Percentiles rank a stretch among this genome's conserved stretches.
Evolutionary conservation across 805 yeast species (phyloP).

Genomic region (Candida pini): DNA sequence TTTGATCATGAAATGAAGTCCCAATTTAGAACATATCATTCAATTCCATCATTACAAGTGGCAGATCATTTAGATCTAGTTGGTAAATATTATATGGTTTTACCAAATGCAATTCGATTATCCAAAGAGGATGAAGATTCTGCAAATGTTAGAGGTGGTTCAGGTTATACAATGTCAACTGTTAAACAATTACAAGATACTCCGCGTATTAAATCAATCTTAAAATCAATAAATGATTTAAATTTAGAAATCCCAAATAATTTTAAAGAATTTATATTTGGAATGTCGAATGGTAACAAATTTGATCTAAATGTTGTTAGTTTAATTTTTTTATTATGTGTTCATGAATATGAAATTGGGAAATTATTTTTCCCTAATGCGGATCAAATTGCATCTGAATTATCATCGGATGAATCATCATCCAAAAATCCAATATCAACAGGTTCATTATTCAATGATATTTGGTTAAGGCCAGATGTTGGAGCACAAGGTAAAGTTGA

Average conservation of each 20-base stretch:
- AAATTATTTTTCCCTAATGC: constrained; percentile 22
- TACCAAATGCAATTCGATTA: constrained; percentile 10
- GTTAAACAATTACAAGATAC: constrained; percentile 90
- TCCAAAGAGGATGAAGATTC: constrained; percentile 17
- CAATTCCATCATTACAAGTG: constrained; percentile 84
- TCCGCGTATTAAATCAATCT: constrained; percentile 82
- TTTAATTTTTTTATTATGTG: constrained; percentile 66
- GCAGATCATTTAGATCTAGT: constrained; percentile 38
- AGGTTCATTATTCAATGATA: constrained; percentile 59
- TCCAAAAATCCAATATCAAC: constrained; percentile 12
- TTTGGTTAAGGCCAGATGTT: constrained; percentile 57
- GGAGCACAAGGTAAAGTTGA: constrained; percentile 63
- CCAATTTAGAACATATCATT: constrained; percentile 86
- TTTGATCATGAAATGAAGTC: constrained; percentile 95
- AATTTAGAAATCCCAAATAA: constrained; percentile 43
- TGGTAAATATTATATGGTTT: constrained; percentile 20
- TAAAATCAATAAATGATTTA: constrained; percentile 82
- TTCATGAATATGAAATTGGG: constrained; percentile 39
- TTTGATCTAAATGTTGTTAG: constrained; percentile 57
- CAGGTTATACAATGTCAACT: constrained; percentile 33
- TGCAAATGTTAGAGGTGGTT: constrained; percentile 21
- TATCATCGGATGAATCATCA: constrained; percentile 3
- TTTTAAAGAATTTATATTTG: constrained; percentile 38
- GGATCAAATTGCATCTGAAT: constrained; percentile 5
- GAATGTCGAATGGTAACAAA: constrained; percentile 12